Evolutionary conservation across 1,139 yeast species (phyloP), one percentile per base, ranked within the genome.

Genomic region (Debaryomycetaceae sp.): DNA sequence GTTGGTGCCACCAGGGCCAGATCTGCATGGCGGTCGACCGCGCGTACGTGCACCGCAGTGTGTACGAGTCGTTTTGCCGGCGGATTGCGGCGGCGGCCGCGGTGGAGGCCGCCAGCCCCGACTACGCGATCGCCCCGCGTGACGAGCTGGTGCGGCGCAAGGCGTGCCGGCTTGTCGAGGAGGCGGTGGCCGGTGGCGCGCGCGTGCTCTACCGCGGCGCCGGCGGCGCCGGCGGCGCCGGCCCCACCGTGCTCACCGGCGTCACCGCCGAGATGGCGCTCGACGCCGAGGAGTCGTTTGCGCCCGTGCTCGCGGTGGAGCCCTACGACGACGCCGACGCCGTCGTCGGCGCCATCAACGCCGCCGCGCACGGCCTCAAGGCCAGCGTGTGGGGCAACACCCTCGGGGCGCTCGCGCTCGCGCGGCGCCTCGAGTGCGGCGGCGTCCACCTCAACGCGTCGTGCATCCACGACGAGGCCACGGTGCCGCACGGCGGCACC

Each of bases 401-500:
- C 45, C 44, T 58, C 18, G 43, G 43, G 18, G 82, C 70, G 3
- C 44, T 66, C 23, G 47, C 48, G 3, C 27, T 59, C 11, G 75
- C 75, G 8, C 47, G 49, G 30, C 32, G 32, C 16, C 45, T 72
- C 7, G 69, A 69, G 26, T 41, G 53, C 23, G 78, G 78, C 10
- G 70, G 73, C 2, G 72, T 75, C 13, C 79, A 73, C 44, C 64
- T 75, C 36, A 75, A 75, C 42, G 53, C 62, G 9, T 51, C 66
- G 17, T 70, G 77, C 1, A 47, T 75, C 2, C 61, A 54, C 36
- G 81, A 75, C 38, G 76, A 71, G 40, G 51, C 75, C 3, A 57
- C 65, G 7, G 44, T 67, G 2, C 79, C 80, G 0, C 81, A 75
- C 43, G 81, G 81, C 5, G 81, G 80, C 2, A 58, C 66, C 24